Base-by-base conservation (phyloP, 768 basidiomycete species). In the Rhodosporidiobolus odoratus region DNA sequence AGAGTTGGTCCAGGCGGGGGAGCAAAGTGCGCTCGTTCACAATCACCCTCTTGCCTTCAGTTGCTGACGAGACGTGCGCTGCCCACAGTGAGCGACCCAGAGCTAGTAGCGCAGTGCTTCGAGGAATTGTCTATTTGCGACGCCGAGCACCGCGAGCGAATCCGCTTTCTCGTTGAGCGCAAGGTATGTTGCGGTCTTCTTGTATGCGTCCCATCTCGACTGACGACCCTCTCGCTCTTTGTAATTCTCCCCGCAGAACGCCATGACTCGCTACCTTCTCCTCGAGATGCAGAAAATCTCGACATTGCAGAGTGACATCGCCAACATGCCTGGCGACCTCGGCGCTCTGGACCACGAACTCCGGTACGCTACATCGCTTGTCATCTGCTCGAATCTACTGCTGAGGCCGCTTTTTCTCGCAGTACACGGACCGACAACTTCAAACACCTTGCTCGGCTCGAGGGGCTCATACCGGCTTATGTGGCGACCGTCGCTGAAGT, bases 391-490 rank as follows among this genome's bases (percentile, higher is more conserved):
- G 16, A 13, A 45, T 45, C 13, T 12, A 45, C 43, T 45, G 43
- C 13, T 21, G 12, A 12, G 43, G 43, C 43, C 9, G 17, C 23
- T 37, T 34, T 27, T 48, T 13, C 3, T 25, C 27, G 19, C 58
- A 75, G 73, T 19, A 72, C 73, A 2, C 64, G 66, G 30, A 79
- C 79, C 77, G 90, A 87, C 38, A 89, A 88, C 68, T 97, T 97
- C 78, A 84, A 88, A n/a, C 92, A 98, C 79, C 89, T 98, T 21
- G 86, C 89, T 59, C 84, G 95, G 25, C 81, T 97, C 52, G 92
- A 95, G 78, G 87, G 85, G 65, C 90, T 97, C 86, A 79, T 94
- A 1, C 93, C 92, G 77, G 92, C 91, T 0, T 98, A 98, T 79
- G 89, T 90, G 0, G 90, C 91, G 2, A 92, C 92, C 0, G 84